Conservation (phyloP, 306 rosid genomes). For the Elaeagnus macrophylla region DNA sequence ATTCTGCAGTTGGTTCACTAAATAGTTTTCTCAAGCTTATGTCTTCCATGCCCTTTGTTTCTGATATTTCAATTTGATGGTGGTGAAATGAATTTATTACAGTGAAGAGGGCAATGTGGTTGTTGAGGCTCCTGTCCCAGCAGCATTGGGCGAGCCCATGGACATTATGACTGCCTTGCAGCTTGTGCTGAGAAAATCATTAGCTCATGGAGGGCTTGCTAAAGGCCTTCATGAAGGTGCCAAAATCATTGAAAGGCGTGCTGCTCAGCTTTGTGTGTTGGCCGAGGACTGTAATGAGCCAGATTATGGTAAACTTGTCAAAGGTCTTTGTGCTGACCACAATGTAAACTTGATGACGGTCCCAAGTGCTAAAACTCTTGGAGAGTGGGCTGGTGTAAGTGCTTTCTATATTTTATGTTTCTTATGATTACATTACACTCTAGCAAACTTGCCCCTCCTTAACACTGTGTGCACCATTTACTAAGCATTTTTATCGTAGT, state of each 20-base stretch:
- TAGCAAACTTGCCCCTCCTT: too few relatives aligned
- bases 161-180: constrained; percentile 52
- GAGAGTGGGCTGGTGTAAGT: constrained; percentile 98
- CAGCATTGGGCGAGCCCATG: constrained; percentile 44
- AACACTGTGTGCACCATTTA: too few relatives aligned
- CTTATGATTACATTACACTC: background rate
- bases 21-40: too few relatives aligned
- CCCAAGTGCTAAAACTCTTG: constrained; percentile 81
- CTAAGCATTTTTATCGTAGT: too few relatives aligned
- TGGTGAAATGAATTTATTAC: background rate
- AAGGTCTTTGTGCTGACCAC: constrained; percentile 81
- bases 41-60: background rate
- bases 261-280: constrained; percentile 75
- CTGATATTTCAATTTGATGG: background rate
- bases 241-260: constrained; percentile 68
- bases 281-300: constrained; percentile 89
- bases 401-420: background rate
- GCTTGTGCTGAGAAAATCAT: constrained; percentile 71
- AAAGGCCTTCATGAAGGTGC: constrained; percentile 80
- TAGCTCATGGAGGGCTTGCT: constrained; percentile 77
- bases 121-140: constrained; percentile 11
- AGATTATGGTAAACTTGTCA: constrained; percentile 73
- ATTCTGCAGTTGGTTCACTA: too few relatives aligned
- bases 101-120: constrained; percentile 38
- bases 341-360: constrained; percentile 60